Conservation (phyloP, 2,329 filamentous ascomycete genomes). For the Trichoderma guizhouense region DNA sequence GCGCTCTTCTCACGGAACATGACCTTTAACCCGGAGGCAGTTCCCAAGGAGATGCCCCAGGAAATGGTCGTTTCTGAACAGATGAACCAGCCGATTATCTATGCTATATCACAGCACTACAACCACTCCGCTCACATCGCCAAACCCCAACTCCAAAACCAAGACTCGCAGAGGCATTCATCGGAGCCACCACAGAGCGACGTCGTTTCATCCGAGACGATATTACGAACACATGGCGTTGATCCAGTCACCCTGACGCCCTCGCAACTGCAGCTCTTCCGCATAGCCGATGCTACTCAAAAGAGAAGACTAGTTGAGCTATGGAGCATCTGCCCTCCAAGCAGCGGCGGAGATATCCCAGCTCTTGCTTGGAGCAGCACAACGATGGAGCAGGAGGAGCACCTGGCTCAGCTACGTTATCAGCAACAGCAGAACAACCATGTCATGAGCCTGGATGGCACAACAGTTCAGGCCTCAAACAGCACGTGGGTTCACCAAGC, state of each 20-base stretch:
- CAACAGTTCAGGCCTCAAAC: constrained; percentile 49
- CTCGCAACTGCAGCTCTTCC: constrained; percentile 76
- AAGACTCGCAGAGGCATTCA: constrained; percentile 42
- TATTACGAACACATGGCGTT: constrained; percentile 65
- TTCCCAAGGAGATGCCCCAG: constrained; percentile 28
- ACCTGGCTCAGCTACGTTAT: constrained; percentile 59
- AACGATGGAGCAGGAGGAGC: constrained; percentile 55
- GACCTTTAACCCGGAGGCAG: constrained; percentile 51
- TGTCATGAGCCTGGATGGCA: constrained; percentile 54
- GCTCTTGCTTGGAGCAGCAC: constrained; percentile 52
- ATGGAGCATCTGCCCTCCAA: constrained; percentile 77
- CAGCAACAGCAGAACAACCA: constrained; percentile 43
- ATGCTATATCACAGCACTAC: constrained; percentile 79
- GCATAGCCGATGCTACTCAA: constrained; percentile 68
- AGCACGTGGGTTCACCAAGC: constrained; percentile 47
- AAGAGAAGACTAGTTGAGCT: constrained; percentile 74
- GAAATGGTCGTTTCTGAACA: constrained; percentile 31
- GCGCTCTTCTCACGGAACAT: constrained; percentile 74
- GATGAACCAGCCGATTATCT: constrained; percentile 52
- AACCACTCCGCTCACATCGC: constrained; percentile 68
- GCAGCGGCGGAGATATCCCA: constrained; percentile 52
- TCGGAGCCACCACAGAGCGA: constrained; percentile 51
- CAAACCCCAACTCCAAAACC: constrained; percentile 34
- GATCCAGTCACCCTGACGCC: constrained; percentile 66
- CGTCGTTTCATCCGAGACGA: constrained; percentile 50